Evolutionary conservation across 2,329 filamentous ascomycete genomes (phyloP), one percentile per base, ranked within the genome.

Genomic region (Pseudogymnoascus sp.): DNA sequence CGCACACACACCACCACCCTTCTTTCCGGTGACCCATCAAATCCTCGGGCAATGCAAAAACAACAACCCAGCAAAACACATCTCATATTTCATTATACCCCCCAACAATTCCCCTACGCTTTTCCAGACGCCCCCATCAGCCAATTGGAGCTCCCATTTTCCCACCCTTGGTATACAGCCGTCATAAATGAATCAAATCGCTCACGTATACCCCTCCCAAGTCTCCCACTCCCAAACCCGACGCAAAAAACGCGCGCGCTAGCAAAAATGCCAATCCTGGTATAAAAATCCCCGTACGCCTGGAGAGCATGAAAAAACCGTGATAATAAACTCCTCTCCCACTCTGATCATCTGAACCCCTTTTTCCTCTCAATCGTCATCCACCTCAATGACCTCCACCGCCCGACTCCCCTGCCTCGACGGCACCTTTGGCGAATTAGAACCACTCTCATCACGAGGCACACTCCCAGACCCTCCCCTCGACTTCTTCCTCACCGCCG

Each of bases 311-410:
- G 7, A 44, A 44, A 44, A 21, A 44, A 23, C 16, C 18, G 21
- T 10, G 18, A 42, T 42, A 47, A 25, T 8, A 25, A 47, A 53
- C 44, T 28, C 44, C 42, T 47, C 18, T 8, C 28, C 21, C 60
- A 64, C 25, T 23, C 60, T 21, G 8, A 28, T 25, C 11, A 28
- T 25, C 11, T 23, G 63, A 63, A 56, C 33, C 61, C 61, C 50
- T 12, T 59, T 47, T 21, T 16, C 12, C 35, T 38, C 59, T 68
- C 28, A 69, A 62, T 70, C 67, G 37, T 70, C 68, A 62, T 72
- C 70, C 21, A 71, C 63, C 21, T 67, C 64, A 47, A 72, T 72
- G 10, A 72, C 62, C 60, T 72, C 68, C 8, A 66, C 60, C 35
- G 59, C 56, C 33, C 64, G 63, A 33, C 62, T 66, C 33, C 38